Evolutionary conservation across 345 rosid species (phyloP), one percentile per base, ranked within the genome.

Genomic region (Dovyalis caffra): DNA sequence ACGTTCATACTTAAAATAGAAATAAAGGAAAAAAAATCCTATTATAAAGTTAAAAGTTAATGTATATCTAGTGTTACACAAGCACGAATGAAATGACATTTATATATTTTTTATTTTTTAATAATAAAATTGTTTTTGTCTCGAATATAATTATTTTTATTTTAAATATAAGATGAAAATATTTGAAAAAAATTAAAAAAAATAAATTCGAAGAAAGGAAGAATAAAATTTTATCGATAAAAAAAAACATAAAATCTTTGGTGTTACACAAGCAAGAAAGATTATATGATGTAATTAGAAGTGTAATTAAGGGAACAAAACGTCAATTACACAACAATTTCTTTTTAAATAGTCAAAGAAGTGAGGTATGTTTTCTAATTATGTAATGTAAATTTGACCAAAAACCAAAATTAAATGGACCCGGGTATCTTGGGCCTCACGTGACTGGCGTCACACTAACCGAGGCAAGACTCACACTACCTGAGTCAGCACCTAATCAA

Each of bases 401-500:
- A 71, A 20, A 65, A 35, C 45, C 76, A 64, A 72, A 69, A 53
- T 64, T 73, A 38, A 69, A 70, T 76, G 53, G 77, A 66, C 80
- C 90, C 92, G 93, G 90, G 93, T 81, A 89, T 89, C 95, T 87
- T 86, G 95, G 90, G 88, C 76, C 84, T 89, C 97, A 91, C 92
- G 92, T 93, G 95, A 84, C 82, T 32, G 62, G 68, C 68, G 61
- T 69, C 76, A 64, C 77, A 53, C 9, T 31, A 14, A 26, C 23
- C 33, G 28, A 64, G 62, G n/a, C 64, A 4, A 8, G 25, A 56
- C 51, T 71, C 80, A 61, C 78, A 28, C 68, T 12, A 9, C 66
- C 23, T 53, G 58, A 70, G 43, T 70, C 68, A 64, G 75, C 79
- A 45, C 3, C 34, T 51, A 35, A 64, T 64, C 33, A 76, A 62